Evolutionary conservation across 2,329 filamentous ascomycete species (phyloP), one percentile per base, ranked within the genome.

Genomic region (Purpureocillium takamizusanense): DNA sequence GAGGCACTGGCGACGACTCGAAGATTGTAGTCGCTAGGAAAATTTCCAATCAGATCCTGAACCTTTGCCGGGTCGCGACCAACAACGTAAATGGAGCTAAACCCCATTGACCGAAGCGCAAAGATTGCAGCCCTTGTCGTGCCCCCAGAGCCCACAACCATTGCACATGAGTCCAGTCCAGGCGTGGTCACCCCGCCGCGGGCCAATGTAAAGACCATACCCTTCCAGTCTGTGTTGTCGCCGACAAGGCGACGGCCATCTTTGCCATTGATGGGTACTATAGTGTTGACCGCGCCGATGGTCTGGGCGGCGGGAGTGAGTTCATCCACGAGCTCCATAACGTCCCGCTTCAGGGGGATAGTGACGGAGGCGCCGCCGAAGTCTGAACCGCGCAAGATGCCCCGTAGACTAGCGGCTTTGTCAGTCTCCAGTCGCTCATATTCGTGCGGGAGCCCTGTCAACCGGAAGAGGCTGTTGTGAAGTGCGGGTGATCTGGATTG

Each of bases 311-410:
- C 81, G 23, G 81, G 75, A 1, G 87, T 82, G 41, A 95, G 70
- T 38, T 82, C 78, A 55, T 97, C 88, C 12, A 98, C 67, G 5
- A 90, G 63, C 1, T 76, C 70, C 65, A 94, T 87, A 41, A 97
- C 79, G 50, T 94, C 86, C 23, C 92, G 69, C 65, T 98, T 98
- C 39, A 98, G 70, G 1, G 92, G 92, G 36, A 98, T 97, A 0
- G 92, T 98, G 33, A 98, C 87, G 3, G 88, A 95, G 3, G 86
- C 90, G 41, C 92, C 92, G 7, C 92, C 92, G 55, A 98, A 98
- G 48, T 83, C 71, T 1, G 81, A 66, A 1, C 78, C 65, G 7
- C 74, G 76, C 42, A 98, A 81, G 36, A 86, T 62, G 3, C 75
- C 65, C 46, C 69, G 66, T 4, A 94, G 67, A 28, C 83, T 70